These are phyloP conservation scores for Tylopilus plumbeoviolaceoides DNA, from an alignment of 768 basidiomycete species.

Conservation along the genomic window DNA sequence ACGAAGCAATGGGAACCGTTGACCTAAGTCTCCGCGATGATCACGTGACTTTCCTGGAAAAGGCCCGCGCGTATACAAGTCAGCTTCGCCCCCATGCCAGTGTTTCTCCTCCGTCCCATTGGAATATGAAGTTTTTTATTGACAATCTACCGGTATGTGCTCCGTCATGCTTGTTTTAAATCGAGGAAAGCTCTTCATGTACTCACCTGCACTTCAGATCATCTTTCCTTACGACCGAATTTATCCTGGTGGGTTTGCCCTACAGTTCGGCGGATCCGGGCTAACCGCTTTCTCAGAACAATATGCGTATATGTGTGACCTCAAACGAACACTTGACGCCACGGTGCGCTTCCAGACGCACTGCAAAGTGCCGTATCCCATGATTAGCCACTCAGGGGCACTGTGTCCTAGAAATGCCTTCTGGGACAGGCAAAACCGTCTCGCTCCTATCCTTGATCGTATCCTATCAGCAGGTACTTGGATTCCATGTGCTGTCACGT, in stretches of 20 bases:
- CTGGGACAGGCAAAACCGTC: constrained; percentile 98
- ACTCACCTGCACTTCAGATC: constrained; percentile 43
- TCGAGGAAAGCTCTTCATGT: no score
- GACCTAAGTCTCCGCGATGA: no score
- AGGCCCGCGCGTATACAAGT: not conserved
- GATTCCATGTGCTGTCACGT: not conserved
- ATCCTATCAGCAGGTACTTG: constrained; percentile 87
- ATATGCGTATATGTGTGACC: constrained; percentile 99
- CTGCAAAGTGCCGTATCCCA: not conserved
- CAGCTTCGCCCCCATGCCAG: not conserved
- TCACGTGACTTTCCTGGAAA: constrained; percentile 14
- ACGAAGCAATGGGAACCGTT: not conserved
- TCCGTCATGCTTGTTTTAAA: not conserved
- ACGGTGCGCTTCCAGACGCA: constrained; percentile 48
- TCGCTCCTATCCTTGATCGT: constrained; percentile 93
- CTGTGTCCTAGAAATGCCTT: constrained; percentile 99
- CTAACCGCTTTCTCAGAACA: constrained; percentile 58
- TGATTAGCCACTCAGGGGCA: constrained; percentile 66
- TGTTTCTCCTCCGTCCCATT: not conserved
- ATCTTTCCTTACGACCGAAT: constrained; percentile 93
- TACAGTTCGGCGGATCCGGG: not conserved
- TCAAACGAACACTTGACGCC: constrained; percentile 94
- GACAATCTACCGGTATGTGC: constrained; percentile 70
- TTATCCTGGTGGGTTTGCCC: constrained; percentile 70
- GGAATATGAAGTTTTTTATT: constrained; percentile 74